These are phyloP conservation scores for Primulina eburnea DNA, from an alignment of 257 asterid genomes.

Conservation along the genomic window DNA sequence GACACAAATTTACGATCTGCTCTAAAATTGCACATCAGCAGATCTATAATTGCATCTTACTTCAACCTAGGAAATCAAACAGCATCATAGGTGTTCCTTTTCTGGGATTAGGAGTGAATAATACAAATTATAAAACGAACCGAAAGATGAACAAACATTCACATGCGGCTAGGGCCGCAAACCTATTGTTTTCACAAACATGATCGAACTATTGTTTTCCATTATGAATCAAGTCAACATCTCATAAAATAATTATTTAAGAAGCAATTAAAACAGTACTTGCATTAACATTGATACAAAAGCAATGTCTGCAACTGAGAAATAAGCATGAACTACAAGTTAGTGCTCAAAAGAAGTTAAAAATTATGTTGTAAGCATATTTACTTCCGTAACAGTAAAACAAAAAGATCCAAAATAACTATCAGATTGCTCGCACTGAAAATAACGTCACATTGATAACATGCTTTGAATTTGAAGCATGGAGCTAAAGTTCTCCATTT, in stretches of 20 bases:
- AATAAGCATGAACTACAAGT: background rate
- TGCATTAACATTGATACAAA: no score
- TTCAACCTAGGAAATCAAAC: slow-evolving; percentile 1
- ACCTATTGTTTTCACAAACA: no score
- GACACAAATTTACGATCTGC: slow-evolving; percentile 4
- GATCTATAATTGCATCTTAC: background rate
- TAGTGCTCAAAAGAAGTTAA: background rate
- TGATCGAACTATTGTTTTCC: background rate
- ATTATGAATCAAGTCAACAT: background rate
- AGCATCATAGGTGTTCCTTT: background rate
- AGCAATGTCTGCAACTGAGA: background rate
- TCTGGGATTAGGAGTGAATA: background rate
- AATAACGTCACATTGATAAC: background rate
- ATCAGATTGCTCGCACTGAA: background rate
- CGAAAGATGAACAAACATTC: no score
- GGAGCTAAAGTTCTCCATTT: background rate
- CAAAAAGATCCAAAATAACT: background rate
- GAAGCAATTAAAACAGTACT: background rate
- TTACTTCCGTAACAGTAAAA: background rate
- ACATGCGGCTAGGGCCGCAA: no score
- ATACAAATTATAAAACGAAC: no score
- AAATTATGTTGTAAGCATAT: background rate
- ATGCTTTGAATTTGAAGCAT: background rate
- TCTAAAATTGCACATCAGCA: background rate
- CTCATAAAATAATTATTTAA: background rate